phyloP scores from a whole-genome alignment of 805 yeast species.

The Ogataea wickerhamii region DNA sequence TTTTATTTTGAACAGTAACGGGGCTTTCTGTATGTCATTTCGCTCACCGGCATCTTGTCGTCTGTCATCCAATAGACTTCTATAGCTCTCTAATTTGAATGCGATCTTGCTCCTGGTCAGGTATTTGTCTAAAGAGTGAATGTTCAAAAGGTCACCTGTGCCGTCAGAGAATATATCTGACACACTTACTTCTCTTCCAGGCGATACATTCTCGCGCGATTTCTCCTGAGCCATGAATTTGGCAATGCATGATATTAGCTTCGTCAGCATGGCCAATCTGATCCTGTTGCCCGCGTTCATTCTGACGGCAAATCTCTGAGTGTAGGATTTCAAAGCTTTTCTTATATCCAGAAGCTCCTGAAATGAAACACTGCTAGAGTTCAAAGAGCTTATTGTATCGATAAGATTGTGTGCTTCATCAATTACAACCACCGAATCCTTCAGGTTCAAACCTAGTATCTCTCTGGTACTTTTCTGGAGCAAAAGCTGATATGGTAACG shows the following conservation, averaged over 20 bases:
- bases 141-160: slow-evolving; percentile 68
- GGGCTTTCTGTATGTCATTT: slow-evolving; percentile 31
- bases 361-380: slow-evolving; percentile 56
- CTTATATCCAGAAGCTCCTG: slow-evolving; percentile 45
- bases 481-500: slow-evolving; percentile 82
- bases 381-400: slow-evolving; percentile 68
- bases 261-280: slow-evolving; percentile 59
- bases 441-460: slow-evolving; percentile 54
- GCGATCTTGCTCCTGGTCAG: slow-evolving; percentile 71
- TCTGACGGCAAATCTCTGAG: slow-evolving; percentile 55
- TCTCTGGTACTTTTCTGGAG: slow-evolving; percentile 59
- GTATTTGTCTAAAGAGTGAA: slow-evolving; percentile 63
- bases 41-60: slow-evolving; percentile 6
- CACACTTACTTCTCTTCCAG: slow-evolving; percentile 54
- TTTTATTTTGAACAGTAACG: slow-evolving; percentile 62
- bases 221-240: slow-evolving; percentile 40
- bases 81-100: slow-evolving; percentile 73
- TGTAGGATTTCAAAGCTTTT: slow-evolving; percentile 51
- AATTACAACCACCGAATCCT: slow-evolving; percentile 66
- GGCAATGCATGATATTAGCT: slow-evolving; percentile 49
- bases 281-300: slow-evolving; percentile 71
- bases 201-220: slow-evolving; percentile 30
- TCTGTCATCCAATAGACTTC: slow-evolving; percentile 24
- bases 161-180: slow-evolving; percentile 53
- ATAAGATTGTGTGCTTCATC: slow-evolving; percentile 92